These are phyloP conservation scores for Russula sp. DNA, from an alignment of 768 basidiomycete species.

Conservation along the genomic window DNA sequence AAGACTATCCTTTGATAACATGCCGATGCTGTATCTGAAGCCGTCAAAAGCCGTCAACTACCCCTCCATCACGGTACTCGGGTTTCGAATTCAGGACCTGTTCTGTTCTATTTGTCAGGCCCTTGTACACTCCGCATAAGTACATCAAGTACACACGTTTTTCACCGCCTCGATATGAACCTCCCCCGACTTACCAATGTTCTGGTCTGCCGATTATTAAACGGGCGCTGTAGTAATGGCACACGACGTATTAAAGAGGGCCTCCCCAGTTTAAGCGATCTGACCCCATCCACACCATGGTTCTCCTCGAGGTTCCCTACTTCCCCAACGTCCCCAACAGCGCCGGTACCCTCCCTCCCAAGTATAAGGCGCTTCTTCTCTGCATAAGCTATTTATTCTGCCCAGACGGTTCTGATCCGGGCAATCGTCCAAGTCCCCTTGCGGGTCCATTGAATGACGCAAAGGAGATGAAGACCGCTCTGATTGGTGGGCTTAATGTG, in stretches of 20 bases:
- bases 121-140: too few species aligned
- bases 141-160: too few species aligned
- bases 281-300: not conserved
- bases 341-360: not conserved
- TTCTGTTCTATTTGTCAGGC: too few species aligned
- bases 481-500: conserved; percentile 19
- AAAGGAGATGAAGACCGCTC: conserved; percentile 7
- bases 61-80: too few species aligned
- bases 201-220: too few species aligned
- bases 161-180: too few species aligned
- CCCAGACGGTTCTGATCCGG: not conserved
- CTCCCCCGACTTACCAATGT: too few species aligned
- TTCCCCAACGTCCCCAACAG: not conserved
- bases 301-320: not conserved
- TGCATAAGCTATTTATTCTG: conserved; percentile 1
- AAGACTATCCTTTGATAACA: too few species aligned
- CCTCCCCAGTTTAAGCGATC: not conserved
- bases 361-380: not conserved
- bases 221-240: not conserved
- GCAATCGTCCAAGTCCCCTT: not conserved
- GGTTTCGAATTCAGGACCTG: too few species aligned
- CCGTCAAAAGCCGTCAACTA: too few species aligned
- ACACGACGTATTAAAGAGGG: not conserved
- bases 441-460: conserved; percentile 21
- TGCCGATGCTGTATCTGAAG: too few species aligned